Conservation (phyloP, 2,329 filamentous ascomycete species). For the Exserohilum rostratum region DNA sequence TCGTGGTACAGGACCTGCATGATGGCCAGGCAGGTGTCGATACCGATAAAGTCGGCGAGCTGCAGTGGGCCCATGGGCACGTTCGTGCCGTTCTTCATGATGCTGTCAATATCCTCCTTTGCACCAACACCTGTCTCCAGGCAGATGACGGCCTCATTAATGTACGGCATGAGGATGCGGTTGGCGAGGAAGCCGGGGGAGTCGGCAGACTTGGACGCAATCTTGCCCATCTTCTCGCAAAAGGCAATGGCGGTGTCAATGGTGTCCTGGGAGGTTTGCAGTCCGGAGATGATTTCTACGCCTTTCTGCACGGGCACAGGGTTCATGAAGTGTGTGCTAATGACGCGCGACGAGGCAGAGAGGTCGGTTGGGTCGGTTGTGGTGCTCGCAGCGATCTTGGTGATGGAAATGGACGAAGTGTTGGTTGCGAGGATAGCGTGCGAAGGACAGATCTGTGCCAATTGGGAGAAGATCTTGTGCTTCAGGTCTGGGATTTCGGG, state of each 20-base stretch:
- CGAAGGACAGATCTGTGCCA: slow-evolving; percentile 79
- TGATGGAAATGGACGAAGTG: slow-evolving; percentile 98
- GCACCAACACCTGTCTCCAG: slow-evolving; percentile 89
- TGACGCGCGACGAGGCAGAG: slow-evolving; percentile 81
- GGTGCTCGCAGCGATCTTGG: slow-evolving; percentile 88
- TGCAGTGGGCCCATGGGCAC: slow-evolving; percentile 97
- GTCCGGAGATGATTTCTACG: slow-evolving; percentile 93
- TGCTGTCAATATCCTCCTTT: slow-evolving; percentile 90
- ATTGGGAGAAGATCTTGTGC: slow-evolving; percentile 80
- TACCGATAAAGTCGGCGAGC: slow-evolving; percentile 93
- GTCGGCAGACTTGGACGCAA: slow-evolving; percentile 85
- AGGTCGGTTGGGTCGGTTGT: slow-evolving; percentile 78
- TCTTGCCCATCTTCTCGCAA: slow-evolving; percentile 90
- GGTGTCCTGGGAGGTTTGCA: slow-evolving; percentile 86
- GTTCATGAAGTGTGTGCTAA: slow-evolving; percentile 99
- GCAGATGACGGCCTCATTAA: slow-evolving; percentile 97
- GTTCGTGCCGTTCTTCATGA: slow-evolving; percentile 99
- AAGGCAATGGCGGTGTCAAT: slow-evolving; percentile 83
- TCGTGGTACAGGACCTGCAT: slow-evolving; percentile 94
- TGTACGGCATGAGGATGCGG: slow-evolving; percentile 97
- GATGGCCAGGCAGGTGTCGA: slow-evolving; percentile 94
- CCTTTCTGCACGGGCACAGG: slow-evolving; percentile 96
- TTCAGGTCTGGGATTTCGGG: slow-evolving; percentile 91
- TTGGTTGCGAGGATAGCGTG: slow-evolving; percentile 95
- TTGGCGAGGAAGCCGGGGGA: slow-evolving; percentile 95